These are phyloP conservation scores for Annulohypoxylon nitens DNA, from an alignment of 495 filamentous ascomycete species.

Conservation along the genomic window DNA sequence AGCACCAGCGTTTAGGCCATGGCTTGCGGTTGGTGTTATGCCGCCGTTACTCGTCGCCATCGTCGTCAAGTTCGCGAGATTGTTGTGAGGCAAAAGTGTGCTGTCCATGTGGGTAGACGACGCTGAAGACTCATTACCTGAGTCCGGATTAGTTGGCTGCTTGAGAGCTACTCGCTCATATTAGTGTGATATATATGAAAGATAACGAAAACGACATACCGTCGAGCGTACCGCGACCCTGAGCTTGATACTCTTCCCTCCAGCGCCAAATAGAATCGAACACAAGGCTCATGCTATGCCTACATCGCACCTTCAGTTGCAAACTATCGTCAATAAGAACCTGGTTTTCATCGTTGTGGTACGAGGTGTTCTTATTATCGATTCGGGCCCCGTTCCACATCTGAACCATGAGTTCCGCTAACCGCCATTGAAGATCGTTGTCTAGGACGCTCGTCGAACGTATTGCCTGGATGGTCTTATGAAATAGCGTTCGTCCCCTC, in stretches of 20 bases:
- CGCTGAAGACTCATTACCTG: slow-evolving; percentile 77
- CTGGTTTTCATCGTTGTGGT: slow-evolving; percentile 54
- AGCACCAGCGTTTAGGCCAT: slow-evolving; percentile 56
- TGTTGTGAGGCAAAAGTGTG: slow-evolving; percentile 61
- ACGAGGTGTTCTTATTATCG: slow-evolving; percentile 56
- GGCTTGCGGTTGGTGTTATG: slow-evolving; percentile 61
- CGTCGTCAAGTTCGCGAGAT: slow-evolving; percentile 45
- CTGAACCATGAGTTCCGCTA: slow-evolving; percentile 91
- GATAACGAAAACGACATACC: slow-evolving; percentile 62
- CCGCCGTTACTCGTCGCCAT: slow-evolving; percentile 59
- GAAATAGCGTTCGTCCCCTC: slow-evolving; percentile 80
- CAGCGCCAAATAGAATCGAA: slow-evolving; percentile 95
- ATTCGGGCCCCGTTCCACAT: slow-evolving; percentile 85
- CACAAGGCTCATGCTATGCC: slow-evolving; percentile 93
- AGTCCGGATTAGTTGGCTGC: slow-evolving; percentile 88
- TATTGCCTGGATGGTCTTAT: slow-evolving; percentile 80
- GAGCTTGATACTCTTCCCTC: slow-evolving; percentile 86
- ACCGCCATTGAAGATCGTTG: slow-evolving; percentile 87
- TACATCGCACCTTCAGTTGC: slow-evolving; percentile 86
- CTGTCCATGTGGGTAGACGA: slow-evolving; percentile 72
- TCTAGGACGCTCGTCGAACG: slow-evolving; percentile 80
- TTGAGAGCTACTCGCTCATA: slow-evolving; percentile 72
- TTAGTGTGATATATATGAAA: slow-evolving; percentile 45
- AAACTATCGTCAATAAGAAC: slow-evolving; percentile 75
- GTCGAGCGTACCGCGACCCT: slow-evolving; percentile 82